Base-by-base conservation (phyloP, 805 yeast species). In the Candida sithepensis region DNA sequence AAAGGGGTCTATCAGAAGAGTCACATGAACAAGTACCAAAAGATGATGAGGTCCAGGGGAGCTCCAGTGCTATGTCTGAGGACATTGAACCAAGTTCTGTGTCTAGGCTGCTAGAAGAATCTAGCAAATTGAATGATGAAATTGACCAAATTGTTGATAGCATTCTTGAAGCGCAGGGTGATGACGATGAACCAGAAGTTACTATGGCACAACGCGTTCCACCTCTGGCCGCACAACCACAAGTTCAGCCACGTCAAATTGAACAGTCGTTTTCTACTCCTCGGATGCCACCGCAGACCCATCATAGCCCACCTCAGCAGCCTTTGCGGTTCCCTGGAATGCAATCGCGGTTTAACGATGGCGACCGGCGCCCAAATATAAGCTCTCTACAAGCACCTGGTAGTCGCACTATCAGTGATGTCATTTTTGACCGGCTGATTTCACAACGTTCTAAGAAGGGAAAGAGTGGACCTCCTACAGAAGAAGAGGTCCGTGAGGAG, bases 71-170 rank as follows among this genome's bases (percentile, higher is more conserved):
- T 24, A 10, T 24, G 6, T 24, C 28, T 24, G 28, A 24, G 10
- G 28, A 24, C 6, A 24, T 7, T 24, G 28, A 24, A 7, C 28
- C 28, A 24, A 10, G 28, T 5, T 51, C 48, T 8, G 56, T 55
- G 16, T 59, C 54, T n/a, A 51, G 46, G 4, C 39, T 53, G n/a
- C 37, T 50, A 10, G 48, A 46, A 38, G 38, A 34, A 34, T 34
- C 38, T n/a, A 6, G 10, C 6, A 34, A 16, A 34, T 34, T 34
- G 21, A 34, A 34, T 34, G 38, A 34, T 16, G 38, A 34, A 34
- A 45, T 47, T 21, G 56, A 55, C 24, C 32, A 48, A 16, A 49
- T 56, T 28, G 48, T 55, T 18, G 42, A 43, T 34, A 34, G 38
- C 12, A 34, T 34, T 18, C 14, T 34, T 5, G 38, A 34, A 16